Evolutionary conservation across 2,329 filamentous ascomycete species (phyloP).

Genomic region (Lasiodiplodia gonubiensis): DNA sequence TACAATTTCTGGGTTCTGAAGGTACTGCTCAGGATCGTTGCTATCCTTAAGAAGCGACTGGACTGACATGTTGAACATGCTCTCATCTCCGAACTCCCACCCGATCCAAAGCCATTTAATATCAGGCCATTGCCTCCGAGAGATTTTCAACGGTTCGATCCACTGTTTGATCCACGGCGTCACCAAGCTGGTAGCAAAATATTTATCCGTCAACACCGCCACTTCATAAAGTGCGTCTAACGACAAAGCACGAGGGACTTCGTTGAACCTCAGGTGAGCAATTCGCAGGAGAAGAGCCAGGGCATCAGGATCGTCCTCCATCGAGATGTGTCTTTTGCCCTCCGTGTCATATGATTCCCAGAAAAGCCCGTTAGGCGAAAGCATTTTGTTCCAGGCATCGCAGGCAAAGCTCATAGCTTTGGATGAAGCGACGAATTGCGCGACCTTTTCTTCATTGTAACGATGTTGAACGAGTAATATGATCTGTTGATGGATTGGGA

Average conservation of each 20-base stretch:
- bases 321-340: too few species aligned
- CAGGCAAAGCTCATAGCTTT: constrained; percentile 32
- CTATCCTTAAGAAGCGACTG: too few species aligned
- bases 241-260: neutral
- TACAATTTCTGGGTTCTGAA: too few species aligned
- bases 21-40: accelerated
- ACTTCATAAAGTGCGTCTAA: neutral
- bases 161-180: neutral
- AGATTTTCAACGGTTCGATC: neutral
- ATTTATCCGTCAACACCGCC: constrained; percentile 2
- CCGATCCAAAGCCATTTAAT: constrained; percentile 8
- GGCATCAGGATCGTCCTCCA: constrained; percentile 9
- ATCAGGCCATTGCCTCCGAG: too few species aligned
- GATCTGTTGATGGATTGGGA: too few species aligned
- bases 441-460: too few species aligned
- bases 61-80: neutral
- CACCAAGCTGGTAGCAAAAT: neutral
- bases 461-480: too few species aligned
- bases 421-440: constrained; percentile 29
- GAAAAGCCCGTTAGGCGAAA: too few species aligned
- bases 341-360: accelerated
- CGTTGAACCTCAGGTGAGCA: neutral
- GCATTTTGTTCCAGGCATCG: constrained; percentile 35
- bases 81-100: neutral
- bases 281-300: neutral